Evolutionary conservation across 2,329 filamentous ascomycete species (phyloP), one percentile per base, ranked within the genome.

Genomic region (Verticillium zaregamsianum): DNA sequence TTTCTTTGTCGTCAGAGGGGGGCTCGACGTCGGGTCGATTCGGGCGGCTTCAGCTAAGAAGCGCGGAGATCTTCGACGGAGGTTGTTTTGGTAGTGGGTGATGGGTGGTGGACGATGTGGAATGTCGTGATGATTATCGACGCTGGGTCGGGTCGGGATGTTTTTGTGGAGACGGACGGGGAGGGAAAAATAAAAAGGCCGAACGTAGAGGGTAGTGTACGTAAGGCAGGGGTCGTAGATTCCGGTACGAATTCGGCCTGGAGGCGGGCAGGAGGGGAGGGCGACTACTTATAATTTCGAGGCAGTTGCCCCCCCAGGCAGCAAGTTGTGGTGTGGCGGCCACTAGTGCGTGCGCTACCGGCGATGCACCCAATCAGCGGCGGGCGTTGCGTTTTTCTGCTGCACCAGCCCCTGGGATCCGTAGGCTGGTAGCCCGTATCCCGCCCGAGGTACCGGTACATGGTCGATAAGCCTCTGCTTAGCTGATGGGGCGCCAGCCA

Each of bases 211-310:
- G 73, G 75, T 76, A 72, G 74, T 75, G 73, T 81, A 80, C 79
- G 79, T 78, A 81, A 72, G 80, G 80, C 80, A 78, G 77, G 75
- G 79, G 80, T 84, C 80, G 80, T 79, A 76, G 79, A 77, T 83
- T 84, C 81, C 80, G 77, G 78, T 81, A 77, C 78, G 76, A 79
- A 71, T 73, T 72, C 76, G 74, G 72, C 78, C 80, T 78, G 74
- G 74, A 72, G 20, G 73, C 70, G 78, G 76, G 78, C 75, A 78
- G 82, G 81, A 76, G 82, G 82, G 81, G 80, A 77, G 77, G 73
- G 73, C 73, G 71, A 72, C 76, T 82, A 77, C 77, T 84, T 85
- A 85, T 85, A 85, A 79, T 83, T 83, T 81, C 82, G 71, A 65
- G 66, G 68, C 64, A 45, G 58, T 66, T 68, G 70, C 70, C 69